Evolutionary conservation across 768 basidiomycete genomes (phyloP), one percentile per base, ranked within the genome.

Genomic region (Omphalotus guepiniiformis): DNA sequence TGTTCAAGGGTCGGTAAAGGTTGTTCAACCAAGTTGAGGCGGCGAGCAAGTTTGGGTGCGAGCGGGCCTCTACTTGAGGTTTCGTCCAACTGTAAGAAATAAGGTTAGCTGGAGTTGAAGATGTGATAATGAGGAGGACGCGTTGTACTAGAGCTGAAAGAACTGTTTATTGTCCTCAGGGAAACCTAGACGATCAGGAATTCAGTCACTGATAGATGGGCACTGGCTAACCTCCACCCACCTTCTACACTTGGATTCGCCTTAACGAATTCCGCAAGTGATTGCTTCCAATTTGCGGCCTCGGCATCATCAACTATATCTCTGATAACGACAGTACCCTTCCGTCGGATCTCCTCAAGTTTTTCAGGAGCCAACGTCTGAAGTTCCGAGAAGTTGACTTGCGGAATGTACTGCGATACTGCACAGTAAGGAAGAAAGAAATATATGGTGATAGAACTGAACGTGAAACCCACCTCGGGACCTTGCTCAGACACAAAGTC

Each of bases 131-230:
- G 30, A 9, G 9, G 30, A n/a, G 30, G 30, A 19, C 16, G 11
- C 15, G 23, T 68, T 77, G 42, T 54, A 84, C 85, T 86, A 87
- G 40, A 88, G 75, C 56, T 80, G 67, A 63, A 83, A 87, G 64
- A 88, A 85, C 55, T 88, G 85, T 42, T 82, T 85, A 54, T 87
- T 65, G n/a, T 72, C 53, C 4, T 51, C 69, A 0, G 84, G 82
- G 26, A 71, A 45, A 15, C 82, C 81, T 47, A 8, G 41, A 32
- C 4, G 16, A 23, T 21, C 27, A 39, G 27, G 18, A n/a, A n/a
- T n/a, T n/a, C n/a, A n/a, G n/a, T n/a, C n/a, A n/a, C n/a, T n/a
- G n/a, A n/a, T n/a, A n/a, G 13, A 21, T 49, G 25, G 3, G 13
- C 11, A 11, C 29, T 5, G 53, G 13, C 4, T 13, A 37, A 36